Base-by-base conservation (phyloP, 1,284 basidiomycete genomes). In the Leucocoprinus gongylophorus region DNA sequence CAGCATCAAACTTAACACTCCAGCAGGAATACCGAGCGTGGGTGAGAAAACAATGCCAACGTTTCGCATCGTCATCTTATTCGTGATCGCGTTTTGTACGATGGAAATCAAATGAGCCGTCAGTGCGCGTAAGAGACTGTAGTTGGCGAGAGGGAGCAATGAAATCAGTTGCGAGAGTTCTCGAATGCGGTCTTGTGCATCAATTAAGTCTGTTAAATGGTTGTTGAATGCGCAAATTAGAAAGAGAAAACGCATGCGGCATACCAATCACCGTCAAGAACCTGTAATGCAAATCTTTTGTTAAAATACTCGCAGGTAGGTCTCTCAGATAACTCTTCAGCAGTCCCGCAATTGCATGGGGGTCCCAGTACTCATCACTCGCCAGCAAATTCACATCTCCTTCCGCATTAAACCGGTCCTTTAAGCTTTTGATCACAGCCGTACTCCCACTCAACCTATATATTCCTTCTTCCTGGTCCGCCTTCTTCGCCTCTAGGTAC, bases 61-160 rank as follows among this genome's bases (percentile, higher is more conserved):
- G 64, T 99, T 99, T 32, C 95, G 84, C 81, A 99, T 87, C 41
- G 90, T 97, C 97, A 99, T 99, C 77, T 97, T 99, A 81, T 98
- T 98, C 54, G 88, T 74, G 41, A 80, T 66, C 15, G 91, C 81
- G 65, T 97, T 93, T 67, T 93, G 86, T 43, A 97, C 93, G 61
- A 99, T 91, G 51, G 95, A 79, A 62, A 97, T 97, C 52, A 99
- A 76, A 68, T 99, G 95, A n/a, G 93, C 90, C 10, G 91, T 94
- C 48, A 98, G 76, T 6, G 93, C 92, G 18, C 95, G 86, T 47
- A 99, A 80, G 26, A 99, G 76, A 54, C 88, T 91, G 68, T 98
- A 99, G 69, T 99, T 98, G 58, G 89, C 83, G 23, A 95, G 72
- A 1, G 95, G 97, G 1, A 99, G 78, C 32, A 85, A 79, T 28